Base-by-base conservation (phyloP, 352 stramenopile species). In the Globisporangium acanthophoron region DNA sequence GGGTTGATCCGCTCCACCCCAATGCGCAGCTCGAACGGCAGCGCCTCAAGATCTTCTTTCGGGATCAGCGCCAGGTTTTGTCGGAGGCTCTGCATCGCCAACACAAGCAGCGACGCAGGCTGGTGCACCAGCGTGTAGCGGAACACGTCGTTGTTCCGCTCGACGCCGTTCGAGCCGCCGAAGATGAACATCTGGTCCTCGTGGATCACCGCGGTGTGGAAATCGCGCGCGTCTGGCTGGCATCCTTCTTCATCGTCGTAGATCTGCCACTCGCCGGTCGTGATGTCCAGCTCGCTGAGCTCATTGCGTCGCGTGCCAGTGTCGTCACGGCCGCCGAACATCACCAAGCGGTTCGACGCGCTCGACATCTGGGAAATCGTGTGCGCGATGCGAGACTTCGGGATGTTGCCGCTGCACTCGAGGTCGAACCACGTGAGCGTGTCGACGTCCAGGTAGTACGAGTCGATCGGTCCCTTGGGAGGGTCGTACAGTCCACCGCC, bases 71-170 rank as follows among this genome's bases (percentile, higher is more conserved):
- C 65, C 15, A 83, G 29, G 44, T 85, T 73, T 51, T 70, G 64
- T 41, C 74, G 78, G 21, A 93, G 39, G 40, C 75, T 62, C 48
- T 89, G 78, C 74, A 93, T 87, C 0, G 80, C 77, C 27, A 93
- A 57, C 33, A 91, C 77, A 51, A 88, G 39, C 43, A 93, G 65
- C 20, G 83, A 79, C 39, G 83, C 70, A 5, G 80, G 78, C 59
- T 90, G 72, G 55, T 88, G 71, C 13, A 67, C 62, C 59, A 83
- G 67, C 9, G 72, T 78, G 62, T 78, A 90, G 31, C 80, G 83
- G 62, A 82, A 86, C 27, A 93, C 76, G 48, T 93, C 80, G 35
- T 90, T 93, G 67, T 89, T 93, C 24, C 83, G 69, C 69, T 93
- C 80, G 21, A 85, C 71, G n/a, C 84, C 84, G 43, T 93, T 93